Evolutionary conservation across 768 basidiomycete genomes (phyloP), one percentile per base, ranked within the genome.

Genomic region (Pleurotus salmoneostramineus): DNA sequence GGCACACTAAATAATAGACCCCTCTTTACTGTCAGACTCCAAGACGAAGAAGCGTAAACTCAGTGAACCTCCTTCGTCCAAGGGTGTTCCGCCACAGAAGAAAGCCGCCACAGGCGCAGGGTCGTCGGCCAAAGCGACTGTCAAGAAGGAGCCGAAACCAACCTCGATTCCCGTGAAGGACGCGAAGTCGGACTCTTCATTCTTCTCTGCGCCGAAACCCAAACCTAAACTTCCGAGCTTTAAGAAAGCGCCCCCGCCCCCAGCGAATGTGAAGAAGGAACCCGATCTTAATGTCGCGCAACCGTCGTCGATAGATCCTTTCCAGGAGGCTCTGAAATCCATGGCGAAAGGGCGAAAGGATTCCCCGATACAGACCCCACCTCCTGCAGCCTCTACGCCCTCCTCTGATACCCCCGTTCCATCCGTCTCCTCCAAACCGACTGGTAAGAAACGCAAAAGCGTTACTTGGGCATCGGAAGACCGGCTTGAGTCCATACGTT

Each of bases 151-250:
- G 66, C 56, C 65, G 12, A 74, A 73, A 46, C 52, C 61, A 8
- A 57, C 65, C 14, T 55, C 65, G 3, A 60, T 72, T 0, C 67
- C 75, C 2, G 78, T 83, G 57, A 91, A 91, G 68, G 89, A 89
- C 62, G 88, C 89, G 14, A 89, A 91, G 74, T 86, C 89, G 10
- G 92, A 93, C 70, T 88, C 87, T 48, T 91, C 89, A 1, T 93
- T 94, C 71, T 94, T 94, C 71, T 93, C 91, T 56, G 87, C 88
- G 42, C 89, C 91, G 4, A 93, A 93, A 68, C 83, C 87, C 15
- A 93, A 92, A 66, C 83, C 88, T 33, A 91, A 89, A 71, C 75
- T 94, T 17, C 92, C 92, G 8, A 91, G 82, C 56, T 94, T 94
- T 78, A 93, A 88, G 75, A 94, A 93, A 71, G 88, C 85, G 8